Evolutionary conservation across 2,329 filamentous ascomycete species (phyloP).

Genomic region (Hypoxylon sp.): DNA sequence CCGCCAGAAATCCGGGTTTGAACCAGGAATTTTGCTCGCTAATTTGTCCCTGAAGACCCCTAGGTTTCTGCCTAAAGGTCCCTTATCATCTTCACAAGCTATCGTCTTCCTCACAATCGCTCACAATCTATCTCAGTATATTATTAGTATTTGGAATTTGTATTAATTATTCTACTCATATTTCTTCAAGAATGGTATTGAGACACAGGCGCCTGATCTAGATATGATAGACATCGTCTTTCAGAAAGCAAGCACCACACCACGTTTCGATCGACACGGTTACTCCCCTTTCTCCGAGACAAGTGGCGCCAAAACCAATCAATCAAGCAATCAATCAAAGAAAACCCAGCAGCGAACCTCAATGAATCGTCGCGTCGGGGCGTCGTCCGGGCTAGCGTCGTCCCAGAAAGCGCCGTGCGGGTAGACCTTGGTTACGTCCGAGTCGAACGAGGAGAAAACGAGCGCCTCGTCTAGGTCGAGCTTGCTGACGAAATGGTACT

Average conservation of each 20-base stretch:
- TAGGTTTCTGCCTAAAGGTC: slow-evolving; percentile 37
- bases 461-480: slow-evolving; percentile 48
- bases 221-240: slow-evolving; percentile 38
- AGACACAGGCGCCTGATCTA: slow-evolving; percentile 29
- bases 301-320: slow-evolving; percentile 12
- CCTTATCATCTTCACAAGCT: slow-evolving; percentile 15
- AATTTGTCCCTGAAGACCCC: slow-evolving; percentile 25
- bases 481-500: slow-evolving; percentile 49
- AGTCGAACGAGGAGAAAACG: slow-evolving; percentile 51
- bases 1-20: slow-evolving; percentile 39
- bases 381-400: slow-evolving; percentile 45
- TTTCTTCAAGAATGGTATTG: slow-evolving; percentile 13
- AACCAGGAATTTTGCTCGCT: slow-evolving; percentile 6
- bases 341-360: slow-evolving; percentile 51
- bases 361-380: slow-evolving; percentile 49
- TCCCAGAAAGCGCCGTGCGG: slow-evolving; percentile 53
- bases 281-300: slow-evolving; percentile 18
- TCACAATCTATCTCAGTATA: slow-evolving; percentile 19
- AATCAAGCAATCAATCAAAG: slow-evolving; percentile 40
- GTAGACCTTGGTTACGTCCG: slow-evolving; percentile 47
- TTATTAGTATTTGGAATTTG: slow-evolving; percentile 30
- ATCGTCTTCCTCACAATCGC: slow-evolving; percentile 13
- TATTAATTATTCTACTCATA: slow-evolving; percentile 32
- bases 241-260: slow-evolving; percentile 15
- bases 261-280: slow-evolving; percentile 23